Base-by-base conservation (phyloP, 805 yeast species). In the Myxozyma sirexii region DNA sequence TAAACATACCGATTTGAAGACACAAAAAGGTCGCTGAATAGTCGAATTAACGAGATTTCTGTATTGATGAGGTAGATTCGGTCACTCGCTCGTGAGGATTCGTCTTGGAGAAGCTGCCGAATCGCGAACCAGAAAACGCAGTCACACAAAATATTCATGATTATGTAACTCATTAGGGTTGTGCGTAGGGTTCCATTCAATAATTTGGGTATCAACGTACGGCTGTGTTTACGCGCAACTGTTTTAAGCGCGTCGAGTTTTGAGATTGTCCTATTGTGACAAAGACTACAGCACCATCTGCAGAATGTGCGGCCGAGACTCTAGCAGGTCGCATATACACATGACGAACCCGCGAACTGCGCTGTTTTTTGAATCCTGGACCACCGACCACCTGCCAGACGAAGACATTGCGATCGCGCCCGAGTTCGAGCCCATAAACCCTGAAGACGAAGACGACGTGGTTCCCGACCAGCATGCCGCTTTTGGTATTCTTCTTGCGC, bases 391-490 rank as follows among this genome's bases (percentile, higher is more conserved):
- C 19, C 57, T 65, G 7, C 65, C 59, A 0, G 60, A 59, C 52
- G 68, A 65, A 15, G 61, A 63, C 15, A 57, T 65, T 49, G 56
- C 45, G 7, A 50, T 65, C 21, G 54, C 68, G 38, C 63, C 68
- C 12, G 65, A 65, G 27, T 65, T 48, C 47, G 57, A 62, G 38
- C 65, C 68, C 13, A 62, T 62, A 47, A 62, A 60, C 50, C 67
- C 63, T 27, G 68, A 65, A 35, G 68, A 65, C 38, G 68, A 65
- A 53, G 68, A 65, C 38, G 68, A 62, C 50, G 64, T 65, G 1
- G 67, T 65, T 17, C 68, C 68, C 7, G 68, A 65, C 45, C 68
- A 65, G 24, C 67, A 65, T 35, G 68, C 68, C 24, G 65, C 67
- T 17, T 60, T 62, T 19, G 67, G 64, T 29, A 65, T 65, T 38